Conservation (phyloP, 495 filamentous ascomycete species). For the Hyaloscypha finlandica region DNA sequence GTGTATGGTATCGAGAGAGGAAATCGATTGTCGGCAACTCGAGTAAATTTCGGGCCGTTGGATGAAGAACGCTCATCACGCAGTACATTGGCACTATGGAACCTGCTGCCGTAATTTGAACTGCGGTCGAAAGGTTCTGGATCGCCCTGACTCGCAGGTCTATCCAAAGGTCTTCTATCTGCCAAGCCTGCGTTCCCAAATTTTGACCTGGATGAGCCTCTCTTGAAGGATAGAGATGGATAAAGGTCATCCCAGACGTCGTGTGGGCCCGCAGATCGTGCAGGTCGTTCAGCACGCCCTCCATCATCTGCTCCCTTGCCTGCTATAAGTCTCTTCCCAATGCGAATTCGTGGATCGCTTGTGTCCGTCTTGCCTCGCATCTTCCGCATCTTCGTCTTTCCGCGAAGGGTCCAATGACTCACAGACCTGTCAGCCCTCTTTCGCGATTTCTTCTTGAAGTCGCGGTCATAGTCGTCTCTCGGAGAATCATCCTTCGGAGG, state of each 20-base stretch:
- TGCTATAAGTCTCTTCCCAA: neutral
- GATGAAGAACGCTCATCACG: neutral
- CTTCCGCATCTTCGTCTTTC: neutral
- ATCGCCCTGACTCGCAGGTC: neutral
- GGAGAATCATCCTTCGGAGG: neutral
- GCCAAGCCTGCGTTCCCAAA: neutral
- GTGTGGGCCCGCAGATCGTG: too few species aligned
- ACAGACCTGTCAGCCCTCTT: neutral
- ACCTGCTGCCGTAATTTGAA: neutral
- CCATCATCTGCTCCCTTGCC: neutral
- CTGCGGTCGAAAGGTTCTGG: neutral
- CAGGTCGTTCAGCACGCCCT: neutral
- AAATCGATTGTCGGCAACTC: constrained; percentile 16
- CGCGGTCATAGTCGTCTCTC: too few species aligned
- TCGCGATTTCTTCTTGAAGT: neutral
- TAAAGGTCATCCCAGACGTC: neutral
- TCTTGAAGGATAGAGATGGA: neutral
- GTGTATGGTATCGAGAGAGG: constrained; percentile 73
- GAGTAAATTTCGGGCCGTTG: constrained; percentile 1
- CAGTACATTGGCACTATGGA: neutral
- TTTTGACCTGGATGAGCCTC: neutral
- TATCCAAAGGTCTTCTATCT: neutral
- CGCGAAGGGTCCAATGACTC: neutral
- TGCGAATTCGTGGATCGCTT: neutral
- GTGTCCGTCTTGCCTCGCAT: neutral